Evolutionary conservation across 345 rosid species (phyloP).

Genomic region (Firmiana major): DNA sequence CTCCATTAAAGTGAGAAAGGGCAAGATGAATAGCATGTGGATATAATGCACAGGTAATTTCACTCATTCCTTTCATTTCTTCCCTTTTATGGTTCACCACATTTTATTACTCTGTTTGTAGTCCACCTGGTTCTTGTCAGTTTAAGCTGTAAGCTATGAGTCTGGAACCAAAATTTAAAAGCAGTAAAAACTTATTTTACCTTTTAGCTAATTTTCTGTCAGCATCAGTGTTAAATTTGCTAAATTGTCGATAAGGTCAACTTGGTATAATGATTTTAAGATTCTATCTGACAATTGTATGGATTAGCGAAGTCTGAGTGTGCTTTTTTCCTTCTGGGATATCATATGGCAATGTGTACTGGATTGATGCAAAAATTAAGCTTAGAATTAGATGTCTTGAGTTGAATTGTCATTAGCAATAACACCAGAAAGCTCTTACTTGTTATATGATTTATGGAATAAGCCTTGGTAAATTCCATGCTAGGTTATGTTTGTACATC

Average conservation of each 20-base stretch:
- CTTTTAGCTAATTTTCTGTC: not conserved
- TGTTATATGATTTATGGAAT: not conserved
- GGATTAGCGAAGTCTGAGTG: not conserved
- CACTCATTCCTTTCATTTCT: not conserved
- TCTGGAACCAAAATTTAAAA: not conserved
- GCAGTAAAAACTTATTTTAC: not conserved
- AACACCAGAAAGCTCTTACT: not conserved
- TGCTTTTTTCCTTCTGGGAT: not conserved
- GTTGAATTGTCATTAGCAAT: not conserved
- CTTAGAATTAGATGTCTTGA: not conserved
- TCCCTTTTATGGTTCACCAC: not conserved
- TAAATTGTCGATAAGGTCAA: not conserved
- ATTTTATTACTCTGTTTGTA: not conserved
- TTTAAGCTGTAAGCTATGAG: not conserved
- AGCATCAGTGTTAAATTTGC: not conserved
- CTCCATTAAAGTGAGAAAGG: not conserved
- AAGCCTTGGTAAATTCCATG: not conserved
- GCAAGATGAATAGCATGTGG: not conserved
- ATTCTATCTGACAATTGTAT: not conserved
- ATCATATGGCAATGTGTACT: not conserved
- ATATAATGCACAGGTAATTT: not conserved
- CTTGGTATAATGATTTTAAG: not conserved
- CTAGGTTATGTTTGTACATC: not conserved
- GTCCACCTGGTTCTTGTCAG: not conserved
- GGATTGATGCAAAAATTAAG: not conserved